These are phyloP conservation scores for Filosporella fistucella DNA, from an alignment of 495 filamentous ascomycete species.

Conservation along the genomic window DNA sequence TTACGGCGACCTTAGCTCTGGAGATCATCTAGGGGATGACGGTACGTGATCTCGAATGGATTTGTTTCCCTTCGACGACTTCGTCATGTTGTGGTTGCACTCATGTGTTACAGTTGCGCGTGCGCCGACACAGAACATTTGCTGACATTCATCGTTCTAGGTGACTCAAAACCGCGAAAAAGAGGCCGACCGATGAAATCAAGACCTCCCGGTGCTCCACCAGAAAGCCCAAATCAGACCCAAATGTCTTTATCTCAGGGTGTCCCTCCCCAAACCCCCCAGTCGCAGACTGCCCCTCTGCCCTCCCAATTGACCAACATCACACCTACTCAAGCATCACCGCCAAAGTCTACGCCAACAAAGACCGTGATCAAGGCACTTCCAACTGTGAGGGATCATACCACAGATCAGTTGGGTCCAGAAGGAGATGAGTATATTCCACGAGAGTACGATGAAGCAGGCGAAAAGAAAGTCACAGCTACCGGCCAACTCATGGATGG, in stretches of 20 bases:
- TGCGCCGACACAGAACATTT: constrained; percentile 27
- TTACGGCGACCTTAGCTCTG: constrained; percentile 54
- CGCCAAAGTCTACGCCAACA: constrained; percentile 79
- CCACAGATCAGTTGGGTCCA: constrained; percentile 88
- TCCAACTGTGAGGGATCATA: constrained; percentile 94
- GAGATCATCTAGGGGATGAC: constrained; percentile 69
- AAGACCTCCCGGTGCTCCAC: constrained; percentile 39
- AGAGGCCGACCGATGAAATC: constrained; percentile 79
- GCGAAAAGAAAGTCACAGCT: constrained; percentile 86
- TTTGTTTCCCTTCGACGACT: background rate
- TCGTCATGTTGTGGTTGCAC: constrained; percentile 23
- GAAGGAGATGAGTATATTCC: constrained; percentile 96
- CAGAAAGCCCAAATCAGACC: constrained; percentile 44
- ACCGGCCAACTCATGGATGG: constrained; percentile 77
- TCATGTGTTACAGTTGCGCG: constrained; percentile 27
- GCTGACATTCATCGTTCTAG: constrained; percentile 31
- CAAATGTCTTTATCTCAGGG: constrained; percentile 43
- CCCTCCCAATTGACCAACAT: constrained; percentile 53
- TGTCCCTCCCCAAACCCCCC: constrained; percentile 70
- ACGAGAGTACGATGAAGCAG: constrained; percentile 86
- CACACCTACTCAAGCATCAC: constrained; percentile 67
- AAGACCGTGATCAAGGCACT: constrained; percentile 91
- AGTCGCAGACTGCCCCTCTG: constrained; percentile 61
- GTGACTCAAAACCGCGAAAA: constrained; percentile 70
- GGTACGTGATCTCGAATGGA: constrained; percentile 52